Base-by-base conservation (phyloP, 176 grass and related monocot species). In the Juncus inflexus region DNA sequence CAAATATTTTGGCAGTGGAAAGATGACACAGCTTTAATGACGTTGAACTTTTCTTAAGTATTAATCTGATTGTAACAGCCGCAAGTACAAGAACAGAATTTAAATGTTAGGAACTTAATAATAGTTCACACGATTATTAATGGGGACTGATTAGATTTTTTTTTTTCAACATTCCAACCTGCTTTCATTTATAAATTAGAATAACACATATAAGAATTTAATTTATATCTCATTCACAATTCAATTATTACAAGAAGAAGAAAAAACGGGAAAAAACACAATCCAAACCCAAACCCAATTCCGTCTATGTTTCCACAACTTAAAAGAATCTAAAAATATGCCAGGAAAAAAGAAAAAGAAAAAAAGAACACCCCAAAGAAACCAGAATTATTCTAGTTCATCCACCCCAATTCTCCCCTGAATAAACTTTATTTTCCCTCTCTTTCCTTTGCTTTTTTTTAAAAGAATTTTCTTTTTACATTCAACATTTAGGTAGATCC, bases 401-500 rank as follows among this genome's bases (percentile, higher is more conserved):
- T 52, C 50, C 53, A 35, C 28, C 5, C 9, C 62, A 50, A 40
- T 58, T 12, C 62, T 56, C 42, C 5, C 4, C 7, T 80, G 9
- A 56, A 76, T 11, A 35, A 66, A 65, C 63, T 40, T 54, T 7
- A 58, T 13, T 54, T 9, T 63, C 45, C 12, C 60, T 79, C 67
- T 5, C 59, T 78, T 57, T 76, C 75, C 69, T 67, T 50, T 51
- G 61, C 72, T 66, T 50, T 35, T 54, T 37, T 55, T 52, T 39
- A 14, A 9, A 9, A 10, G 28, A 57, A 64, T 53, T 42, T 28
- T 38, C 40, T 43, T 50, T 61, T 52, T 7, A 49, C 67, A 60
- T 64, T 65, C 37, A 89, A 54, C 85, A 89, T 5, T 60, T 62
- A 4, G 85, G 90, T 42, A 95, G 90, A 85, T 95, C 90, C 35